Base-by-base conservation (phyloP, 331 rosid species). In the Pyrus hybrid region DNA sequence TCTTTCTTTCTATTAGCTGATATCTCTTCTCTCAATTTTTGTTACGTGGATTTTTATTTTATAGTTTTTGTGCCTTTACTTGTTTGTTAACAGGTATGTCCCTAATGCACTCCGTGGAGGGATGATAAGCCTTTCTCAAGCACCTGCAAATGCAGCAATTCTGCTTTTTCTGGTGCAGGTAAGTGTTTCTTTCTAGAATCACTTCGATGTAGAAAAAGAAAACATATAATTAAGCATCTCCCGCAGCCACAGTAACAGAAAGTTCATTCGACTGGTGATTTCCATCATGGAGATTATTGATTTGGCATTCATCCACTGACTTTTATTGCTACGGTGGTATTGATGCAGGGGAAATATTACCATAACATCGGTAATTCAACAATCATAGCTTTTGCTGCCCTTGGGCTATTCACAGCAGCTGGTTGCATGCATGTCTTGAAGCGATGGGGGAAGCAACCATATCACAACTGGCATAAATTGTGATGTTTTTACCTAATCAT, bases 31-130 rank as follows among this genome's bases (percentile, higher is more conserved):
- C 20, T 45, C 21, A 63, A 14, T 43, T 74, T 43, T 47, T 77
- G 66, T 35, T 72, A 60, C 35, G 12, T 71, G 62, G 70, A 75
- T 77, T 80, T 71, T 32, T 32, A 41, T 72, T 64, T 63, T 74
- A 71, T 45, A 51, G 56, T 58, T 80, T 54, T 76, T 68, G 73
- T 64, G 30, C 43, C 70, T 78, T 33, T 16, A 71, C 70, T 83
- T 70, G 79, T 41, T 54, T 32, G 62, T 73, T 80, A 70, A 72
- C 81, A 95, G 99, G 96, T 89, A 90, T 84, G 98, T 95, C 67
- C 97, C 99, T 57, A 89, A 88, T 83, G 92, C 93, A 78, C 75
- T 95, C 80, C 97, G 99, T 80, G 97, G 97, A 84, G 99, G 99
- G 86, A 90, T 95, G 96, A 90, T 86, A 73, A 86, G 96, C 82